These are phyloP conservation scores for Cryptococcus hybrid DNA, from an alignment of 1,284 basidiomycete species.

Conservation along the genomic window DNA sequence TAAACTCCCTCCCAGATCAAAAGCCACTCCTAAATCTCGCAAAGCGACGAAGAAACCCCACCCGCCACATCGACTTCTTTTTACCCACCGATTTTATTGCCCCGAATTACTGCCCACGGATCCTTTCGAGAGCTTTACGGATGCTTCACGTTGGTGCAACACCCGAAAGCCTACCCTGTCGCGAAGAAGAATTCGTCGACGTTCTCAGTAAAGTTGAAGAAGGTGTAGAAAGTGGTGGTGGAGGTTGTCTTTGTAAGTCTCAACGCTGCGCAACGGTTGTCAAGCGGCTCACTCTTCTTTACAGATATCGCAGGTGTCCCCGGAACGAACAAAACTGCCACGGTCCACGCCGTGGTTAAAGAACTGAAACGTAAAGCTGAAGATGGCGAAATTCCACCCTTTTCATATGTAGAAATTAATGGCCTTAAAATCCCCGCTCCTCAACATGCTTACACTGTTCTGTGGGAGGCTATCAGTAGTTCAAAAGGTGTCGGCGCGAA, in stretches of 20 bases:
- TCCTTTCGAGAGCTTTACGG: constrained; percentile 78
- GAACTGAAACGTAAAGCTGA: constrained; percentile 85
- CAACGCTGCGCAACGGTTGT: not conserved
- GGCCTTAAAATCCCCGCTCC: constrained; percentile 91
- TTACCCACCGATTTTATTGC: constrained; percentile 26
- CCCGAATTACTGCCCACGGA: constrained; percentile 60
- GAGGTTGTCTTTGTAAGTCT: constrained; percentile 87
- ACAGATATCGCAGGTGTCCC: constrained; percentile 95
- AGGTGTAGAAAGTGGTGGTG: constrained; percentile 85
- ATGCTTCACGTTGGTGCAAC: constrained; percentile 90
- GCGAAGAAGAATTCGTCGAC: constrained; percentile 80
- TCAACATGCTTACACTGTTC: constrained; percentile 75
- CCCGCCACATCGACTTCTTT: constrained; percentile 26
- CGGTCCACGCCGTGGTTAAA: constrained; percentile 86
- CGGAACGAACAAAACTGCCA: constrained; percentile 98
- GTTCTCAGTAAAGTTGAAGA: constrained; percentile 79
- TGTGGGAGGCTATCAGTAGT: constrained; percentile 85
- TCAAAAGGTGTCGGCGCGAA: constrained; percentile 59
- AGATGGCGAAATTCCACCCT: constrained; percentile 79
- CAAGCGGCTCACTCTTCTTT: constrained; percentile 5
- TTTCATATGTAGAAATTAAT: constrained; percentile 98
- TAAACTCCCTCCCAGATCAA: constrained; percentile 4
- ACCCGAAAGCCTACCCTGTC: constrained; percentile 84
- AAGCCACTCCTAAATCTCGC: constrained; percentile 2
- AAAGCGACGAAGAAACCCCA: constrained; percentile 17